phyloP scores from a whole-genome alignment of 352 stramenopile genomes.

The Phytophthora sp. region DNA sequence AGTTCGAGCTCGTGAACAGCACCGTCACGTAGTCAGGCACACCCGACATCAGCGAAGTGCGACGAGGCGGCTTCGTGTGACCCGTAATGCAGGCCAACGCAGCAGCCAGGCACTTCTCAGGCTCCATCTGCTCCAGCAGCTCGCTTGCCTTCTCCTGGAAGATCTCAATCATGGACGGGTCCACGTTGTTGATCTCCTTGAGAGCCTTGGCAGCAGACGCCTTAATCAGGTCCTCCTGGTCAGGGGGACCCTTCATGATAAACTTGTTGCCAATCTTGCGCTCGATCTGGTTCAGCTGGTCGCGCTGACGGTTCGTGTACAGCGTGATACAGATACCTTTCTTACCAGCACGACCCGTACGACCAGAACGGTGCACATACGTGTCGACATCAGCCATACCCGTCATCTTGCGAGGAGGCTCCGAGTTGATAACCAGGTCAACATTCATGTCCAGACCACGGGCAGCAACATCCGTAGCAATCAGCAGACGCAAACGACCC shows the following conservation, averaged over 20 bases:
- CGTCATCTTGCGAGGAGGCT: constrained; percentile 84
- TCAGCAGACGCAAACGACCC: constrained; percentile 94
- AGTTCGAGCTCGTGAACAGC: constrained; percentile 82
- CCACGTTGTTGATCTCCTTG: constrained; percentile 85
- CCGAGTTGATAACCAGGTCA: constrained; percentile 97
- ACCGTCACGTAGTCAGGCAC: constrained; percentile 91
- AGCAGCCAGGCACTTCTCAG: constrained; percentile 74
- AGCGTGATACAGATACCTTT: constrained; percentile 98
- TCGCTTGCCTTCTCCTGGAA: constrained; percentile 76
- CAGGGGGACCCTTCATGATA: constrained; percentile 82
- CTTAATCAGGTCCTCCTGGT: constrained; percentile 89
- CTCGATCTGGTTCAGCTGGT: constrained; percentile 85
- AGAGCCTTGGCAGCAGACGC: constrained; percentile 82
- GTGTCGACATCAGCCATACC: constrained; percentile 95
- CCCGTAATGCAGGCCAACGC: constrained; percentile 92
- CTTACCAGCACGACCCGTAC: constrained; percentile 95
- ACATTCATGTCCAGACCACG: constrained; percentile 98
- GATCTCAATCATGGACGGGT: constrained; percentile 74
- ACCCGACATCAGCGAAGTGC: constrained; percentile 90
- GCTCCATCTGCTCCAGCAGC: constrained; percentile 65
- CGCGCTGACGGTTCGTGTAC: constrained; percentile 87
- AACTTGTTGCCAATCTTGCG: constrained; percentile 91
- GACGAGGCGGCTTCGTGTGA: constrained; percentile 80
- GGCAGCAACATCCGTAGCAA: constrained; percentile 97
- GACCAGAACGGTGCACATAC: constrained; percentile 98